Base-by-base conservation (phyloP, 805 yeast genomes). In the Hanseniaspora mollemarum region DNA sequence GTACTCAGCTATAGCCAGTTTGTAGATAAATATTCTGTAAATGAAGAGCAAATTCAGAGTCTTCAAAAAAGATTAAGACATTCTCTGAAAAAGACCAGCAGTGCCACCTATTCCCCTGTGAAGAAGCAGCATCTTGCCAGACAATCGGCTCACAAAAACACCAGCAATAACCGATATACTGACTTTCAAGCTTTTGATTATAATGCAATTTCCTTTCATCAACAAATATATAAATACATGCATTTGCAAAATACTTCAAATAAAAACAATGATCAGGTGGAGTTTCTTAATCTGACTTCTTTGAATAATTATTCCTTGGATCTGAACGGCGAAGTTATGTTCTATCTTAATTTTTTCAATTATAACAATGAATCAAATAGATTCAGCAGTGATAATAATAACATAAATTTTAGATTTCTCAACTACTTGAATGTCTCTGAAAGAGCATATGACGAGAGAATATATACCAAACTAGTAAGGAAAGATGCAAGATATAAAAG, bases 261-360 rank as follows among this genome's bases (percentile, higher is more conserved):
- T 13, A 19, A 19, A 1, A 12, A 46, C 15, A 38, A 39, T 24
- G 51, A 46, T 24, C 51, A 46, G 8, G 9, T 39, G 24, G 51
- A 46, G 19, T 46, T 46, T 38, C 13, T 46, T 1, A 31, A 29
- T 5, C 22, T 41, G 8, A n/a, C 35, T 10, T 18, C 35, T 39
- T n/a, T 39, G 5, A 42, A 39, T 28, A 46, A 46, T 35, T 39
- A 39, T 40, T 46, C 51, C 2, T 7, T 46, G 3, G 41, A 46
- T 25, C 2, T 46, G 9, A 31, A 46, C 12, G 51, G 51, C 9
- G 51, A 46, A 25, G 22, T 39, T 16, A 15, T 46, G n/a, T 46
- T 46, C 31, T 46, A 46, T 13, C 25, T 46, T 13, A 46, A 46
- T 28, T 46, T 46, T 18, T 45, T 37, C 31, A 29, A 29, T n/a